Evolutionary conservation across 345 rosid species (phyloP), one percentile per base, ranked within the genome.

Genomic region (Salix udensis): DNA sequence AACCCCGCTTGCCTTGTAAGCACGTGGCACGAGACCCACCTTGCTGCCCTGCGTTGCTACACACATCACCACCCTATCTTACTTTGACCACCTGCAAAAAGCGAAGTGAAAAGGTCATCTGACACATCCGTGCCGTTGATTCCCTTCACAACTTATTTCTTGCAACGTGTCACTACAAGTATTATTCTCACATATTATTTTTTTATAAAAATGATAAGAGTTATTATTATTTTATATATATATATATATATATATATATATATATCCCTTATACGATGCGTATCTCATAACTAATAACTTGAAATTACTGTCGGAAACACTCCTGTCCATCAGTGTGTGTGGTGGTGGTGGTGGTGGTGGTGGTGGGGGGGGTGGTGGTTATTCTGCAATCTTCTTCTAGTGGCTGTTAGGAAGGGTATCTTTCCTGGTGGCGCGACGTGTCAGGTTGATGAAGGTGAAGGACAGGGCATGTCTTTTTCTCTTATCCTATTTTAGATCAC

Each of bases 381-480:
- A 40, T 40, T 40, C 11, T 40, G 44, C 44, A 40, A 40, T 40
- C 44, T 40, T 40, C 44, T 10, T 40, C 44, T 9, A 18, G 74
- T 69, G 82, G 82, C 78, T 74, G 82, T 4, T 26, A 26, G 28
- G 28, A 26, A 26, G 28, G 28, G 28, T 26, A 26, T 26, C 28
- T 26, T 44, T 44, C 10, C 10, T 40, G 67, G 73, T 76, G 77
- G 52, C 64, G 77, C 69, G 85, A 77, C 80, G 77, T 82, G 82
- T 74, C 71, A 31, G 24, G 28, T 72, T 67, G 44, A 16, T 30
- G 37, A 28, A 50, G 13, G 62, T 55, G 86, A 74, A 84, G 80
- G 81, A 73, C 40, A 39, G 81, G 79, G 80, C 84, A 76, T 76
- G 77, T 73, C 77, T 71, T 82, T 84, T 82, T 78, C 87, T 77